Percentiles rank a stretch among this genome's conserved stretches.
Conservation (phyloP, 306 rosid genomes). For the Cyclanthera cordifolia region DNA sequence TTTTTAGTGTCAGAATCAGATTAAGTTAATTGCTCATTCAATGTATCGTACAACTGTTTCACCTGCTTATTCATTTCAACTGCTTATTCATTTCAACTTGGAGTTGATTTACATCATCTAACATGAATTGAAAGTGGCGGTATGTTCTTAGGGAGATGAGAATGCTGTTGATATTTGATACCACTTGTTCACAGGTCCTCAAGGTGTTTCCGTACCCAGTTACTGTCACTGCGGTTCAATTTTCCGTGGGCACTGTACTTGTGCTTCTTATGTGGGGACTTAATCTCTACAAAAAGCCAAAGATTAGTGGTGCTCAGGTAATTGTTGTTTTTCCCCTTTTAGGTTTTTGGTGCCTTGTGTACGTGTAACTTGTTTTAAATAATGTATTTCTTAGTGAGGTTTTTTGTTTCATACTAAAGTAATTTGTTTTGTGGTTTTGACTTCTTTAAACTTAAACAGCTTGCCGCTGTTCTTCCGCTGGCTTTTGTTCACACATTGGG, state of each 20-base stretch:
- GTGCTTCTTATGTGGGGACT: slow-evolving; percentile 67
- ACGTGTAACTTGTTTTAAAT: slow-evolving; percentile 11
- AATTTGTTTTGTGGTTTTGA: background rate
- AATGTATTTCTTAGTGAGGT: background rate
- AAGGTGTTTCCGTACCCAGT: slow-evolving; percentile 60
- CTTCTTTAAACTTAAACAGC: slow-evolving; percentile 32
- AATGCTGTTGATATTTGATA: background rate
- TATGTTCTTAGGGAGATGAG: background rate
- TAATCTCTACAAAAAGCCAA: slow-evolving; percentile 70
- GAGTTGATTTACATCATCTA: background rate
- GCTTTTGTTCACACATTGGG: slow-evolving; percentile 80
- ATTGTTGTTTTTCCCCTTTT: background rate
- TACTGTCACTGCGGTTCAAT: slow-evolving; percentile 58
- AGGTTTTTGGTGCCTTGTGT: background rate
- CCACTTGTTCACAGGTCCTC: slow-evolving; percentile 49
- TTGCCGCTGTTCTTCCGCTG: slow-evolving; percentile 64
- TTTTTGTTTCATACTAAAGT: no score
- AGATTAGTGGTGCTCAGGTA: slow-evolving; percentile 61
- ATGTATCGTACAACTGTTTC: background rate
- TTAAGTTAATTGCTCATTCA: background rate
- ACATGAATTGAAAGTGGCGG: background rate
- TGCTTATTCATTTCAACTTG: slow-evolving; percentile 3
- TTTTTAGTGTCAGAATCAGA: background rate
- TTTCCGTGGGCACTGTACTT: slow-evolving; percentile 57
- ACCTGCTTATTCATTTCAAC: slow-evolving; percentile 10